A percentile compares a stretch with the other conserved stretches of the same genome.
Conservation (phyloP, 2,329 filamentous ascomycete species). For the Diaporthe longicolla region DNA sequence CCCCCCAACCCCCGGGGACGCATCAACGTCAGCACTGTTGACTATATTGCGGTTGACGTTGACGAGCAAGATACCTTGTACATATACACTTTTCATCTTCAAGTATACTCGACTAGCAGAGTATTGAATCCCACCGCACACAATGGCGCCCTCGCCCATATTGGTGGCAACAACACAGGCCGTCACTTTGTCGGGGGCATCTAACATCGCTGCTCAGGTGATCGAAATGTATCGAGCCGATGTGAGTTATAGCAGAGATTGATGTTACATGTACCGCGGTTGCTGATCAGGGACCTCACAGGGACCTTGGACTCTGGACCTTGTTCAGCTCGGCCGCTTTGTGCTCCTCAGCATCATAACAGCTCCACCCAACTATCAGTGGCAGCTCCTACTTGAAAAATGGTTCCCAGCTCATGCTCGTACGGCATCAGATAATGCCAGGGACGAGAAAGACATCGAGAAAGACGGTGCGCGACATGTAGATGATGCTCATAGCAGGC, state of each 20-base stretch:
- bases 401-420: slow-evolving; percentile 62
- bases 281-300: slow-evolving; percentile 38
- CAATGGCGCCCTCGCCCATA: slow-evolving; percentile 63
- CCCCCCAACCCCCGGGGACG: neutral
- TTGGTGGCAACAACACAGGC: slow-evolving; percentile 68
- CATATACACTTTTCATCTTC: neutral
- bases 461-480: slow-evolving; percentile 23
- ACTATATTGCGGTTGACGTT: neutral
- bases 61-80: neutral
- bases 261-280: neutral
- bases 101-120: neutral
- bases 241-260: slow-evolving; percentile 50
- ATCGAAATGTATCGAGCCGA: slow-evolving; percentile 63
- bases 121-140: slow-evolving; percentile 21
- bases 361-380: slow-evolving; percentile 70
- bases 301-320: slow-evolving; percentile 61
- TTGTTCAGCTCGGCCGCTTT: slow-evolving; percentile 66
- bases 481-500: slow-evolving; percentile 45
- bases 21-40: neutral
- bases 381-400: slow-evolving; percentile 69
- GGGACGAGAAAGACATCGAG: slow-evolving; percentile 44
- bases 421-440: slow-evolving; percentile 8
- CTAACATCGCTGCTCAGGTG: slow-evolving; percentile 69
- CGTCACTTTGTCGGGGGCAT: slow-evolving; percentile 63
- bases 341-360: slow-evolving; percentile 66